A percentile compares a stretch with the other conserved stretches of the same genome.
Evolutionary conservation across 805 yeast species (phyloP).

Genomic region (Candida quercuum): DNA sequence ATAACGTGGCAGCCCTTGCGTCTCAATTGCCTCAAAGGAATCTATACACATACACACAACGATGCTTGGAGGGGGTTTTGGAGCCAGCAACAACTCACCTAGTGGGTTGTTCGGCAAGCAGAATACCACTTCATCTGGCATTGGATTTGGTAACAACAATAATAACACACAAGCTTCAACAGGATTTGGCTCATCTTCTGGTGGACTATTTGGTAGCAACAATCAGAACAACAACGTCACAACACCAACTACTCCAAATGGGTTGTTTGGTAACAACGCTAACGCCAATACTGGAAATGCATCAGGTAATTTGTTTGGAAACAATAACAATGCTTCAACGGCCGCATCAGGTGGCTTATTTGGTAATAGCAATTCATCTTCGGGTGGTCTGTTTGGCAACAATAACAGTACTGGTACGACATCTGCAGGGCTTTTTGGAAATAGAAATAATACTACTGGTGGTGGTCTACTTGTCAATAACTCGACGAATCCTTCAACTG

Average conservation of each 20-base stretch:
- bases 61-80: no score
- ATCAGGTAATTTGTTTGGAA: not conserved
- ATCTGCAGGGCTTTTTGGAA: slow-evolving; percentile 16
- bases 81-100: no score
- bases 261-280: slow-evolving; percentile 9
- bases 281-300: not conserved
- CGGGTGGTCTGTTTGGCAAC: slow-evolving; percentile 15
- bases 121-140: no score
- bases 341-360: slow-evolving; percentile 3
- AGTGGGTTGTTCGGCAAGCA: not conserved
- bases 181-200: slow-evolving; percentile 12
- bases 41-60: no score
- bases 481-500: slow-evolving; percentile 5
- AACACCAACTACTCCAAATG: slow-evolving; percentile 6
- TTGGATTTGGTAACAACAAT: not conserved
- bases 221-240: slow-evolving; percentile 7
- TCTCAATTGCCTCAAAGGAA: no score
- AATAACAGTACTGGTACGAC: slow-evolving; percentile 1
- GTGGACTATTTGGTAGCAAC: not conserved
- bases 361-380: slow-evolving; percentile 3
- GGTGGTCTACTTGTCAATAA: slow-evolving; percentile 22
- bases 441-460: slow-evolving; percentile 8
- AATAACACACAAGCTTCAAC: not conserved
- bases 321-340: slow-evolving; percentile 1
- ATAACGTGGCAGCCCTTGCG: no score